Evolutionary conservation across 805 yeast species (phyloP).

Genomic region (Danielia reshetovae): DNA sequence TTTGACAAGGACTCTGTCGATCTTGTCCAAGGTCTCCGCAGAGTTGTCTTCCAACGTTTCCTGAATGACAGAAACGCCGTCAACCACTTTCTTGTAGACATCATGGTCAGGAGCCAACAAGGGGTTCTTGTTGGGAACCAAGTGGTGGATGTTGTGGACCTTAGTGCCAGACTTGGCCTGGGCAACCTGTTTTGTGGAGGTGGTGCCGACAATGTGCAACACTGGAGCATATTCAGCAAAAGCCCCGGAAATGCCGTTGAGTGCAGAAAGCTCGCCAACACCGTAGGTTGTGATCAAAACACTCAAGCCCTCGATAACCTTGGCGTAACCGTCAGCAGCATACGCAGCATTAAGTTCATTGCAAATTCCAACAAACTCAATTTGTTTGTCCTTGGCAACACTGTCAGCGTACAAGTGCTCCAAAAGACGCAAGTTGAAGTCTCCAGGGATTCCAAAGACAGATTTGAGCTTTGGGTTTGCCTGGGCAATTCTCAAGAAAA

Average conservation of each 20-base stretch:
- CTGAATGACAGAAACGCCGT: constrained; percentile 46
- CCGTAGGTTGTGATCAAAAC: constrained; percentile 74
- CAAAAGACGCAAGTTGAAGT: constrained; percentile 61
- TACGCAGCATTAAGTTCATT: constrained; percentile 89
- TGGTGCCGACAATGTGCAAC: constrained; percentile 79
- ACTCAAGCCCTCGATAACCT: constrained; percentile 54
- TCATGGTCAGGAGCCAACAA: constrained; percentile 58
- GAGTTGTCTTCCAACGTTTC: constrained; percentile 43
- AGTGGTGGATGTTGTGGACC: constrained; percentile 48
- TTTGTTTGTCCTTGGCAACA: constrained; percentile 31
- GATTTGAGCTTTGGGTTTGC: constrained; percentile 49
- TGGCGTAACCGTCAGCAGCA: constrained; percentile 85
- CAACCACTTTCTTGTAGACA: constrained; percentile 63
- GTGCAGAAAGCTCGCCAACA: constrained; percentile 83
- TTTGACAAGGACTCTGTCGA: constrained; percentile 61
- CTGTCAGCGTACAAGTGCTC: constrained; percentile 57
- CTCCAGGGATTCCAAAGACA: constrained; percentile 78
- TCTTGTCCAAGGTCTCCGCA: constrained; percentile 41
- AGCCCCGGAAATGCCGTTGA: constrained; percentile 80
- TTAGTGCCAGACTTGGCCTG: constrained; percentile 14
- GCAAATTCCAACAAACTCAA: constrained; percentile 78
- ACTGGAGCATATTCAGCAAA: constrained; percentile 78
- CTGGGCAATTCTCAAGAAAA: constrained; percentile 53
- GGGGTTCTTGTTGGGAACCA: constrained; percentile 49
- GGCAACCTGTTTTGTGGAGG: constrained; percentile 20